Percentiles rank a stretch among this genome's conserved stretches.
Conservation (phyloP, 345 rosid species). For the Syzygium aqueum region DNA sequence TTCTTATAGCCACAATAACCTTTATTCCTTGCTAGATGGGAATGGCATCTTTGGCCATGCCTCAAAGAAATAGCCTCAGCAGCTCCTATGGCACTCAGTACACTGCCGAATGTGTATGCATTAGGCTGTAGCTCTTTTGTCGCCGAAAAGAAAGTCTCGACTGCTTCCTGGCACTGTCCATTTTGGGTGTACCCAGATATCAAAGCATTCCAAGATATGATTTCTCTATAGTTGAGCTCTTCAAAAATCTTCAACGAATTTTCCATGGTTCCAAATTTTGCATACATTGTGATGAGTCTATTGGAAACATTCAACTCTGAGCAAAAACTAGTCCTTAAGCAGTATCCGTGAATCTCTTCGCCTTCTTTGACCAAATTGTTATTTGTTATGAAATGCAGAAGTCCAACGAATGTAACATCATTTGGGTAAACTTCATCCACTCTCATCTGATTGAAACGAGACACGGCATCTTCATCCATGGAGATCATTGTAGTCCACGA, state of each 20-base stretch:
- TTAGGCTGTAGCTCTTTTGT: conserved; percentile 46
- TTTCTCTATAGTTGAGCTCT: conserved; percentile 42
- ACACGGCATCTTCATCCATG: too few species aligned
- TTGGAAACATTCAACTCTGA: conserved; percentile 48
- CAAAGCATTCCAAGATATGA: conserved; percentile 76
- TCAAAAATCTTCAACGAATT: conserved; percentile 50
- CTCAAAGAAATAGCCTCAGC: conserved; percentile 63
- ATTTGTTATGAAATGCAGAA: conserved; percentile 44
- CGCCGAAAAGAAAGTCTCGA: conserved; percentile 33
- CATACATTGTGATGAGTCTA: conserved; percentile 82
- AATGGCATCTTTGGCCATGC: conserved; percentile 64
- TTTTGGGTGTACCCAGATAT: conserved; percentile 78
- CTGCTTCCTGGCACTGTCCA: conserved; percentile 47
- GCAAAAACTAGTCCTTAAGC: conserved; percentile 40
- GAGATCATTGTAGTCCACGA: too few species aligned
- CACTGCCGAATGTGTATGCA: conserved; percentile 75
- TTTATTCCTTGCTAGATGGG: conserved; percentile 25
- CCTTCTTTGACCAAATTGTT: conserved; percentile 44
- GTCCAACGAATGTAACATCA: conserved; percentile 62
- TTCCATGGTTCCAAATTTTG: conserved; percentile 49
- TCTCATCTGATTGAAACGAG: too few species aligned
- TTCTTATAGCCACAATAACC: too few species aligned
- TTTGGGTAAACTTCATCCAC: conserved; percentile 31
- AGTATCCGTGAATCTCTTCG: conserved; percentile 47
- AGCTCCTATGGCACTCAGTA: conserved; percentile 36